These are phyloP conservation scores for Penicillium flavigenum DNA, from an alignment of 495 filamentous ascomycete genomes.

Conservation along the genomic window DNA sequence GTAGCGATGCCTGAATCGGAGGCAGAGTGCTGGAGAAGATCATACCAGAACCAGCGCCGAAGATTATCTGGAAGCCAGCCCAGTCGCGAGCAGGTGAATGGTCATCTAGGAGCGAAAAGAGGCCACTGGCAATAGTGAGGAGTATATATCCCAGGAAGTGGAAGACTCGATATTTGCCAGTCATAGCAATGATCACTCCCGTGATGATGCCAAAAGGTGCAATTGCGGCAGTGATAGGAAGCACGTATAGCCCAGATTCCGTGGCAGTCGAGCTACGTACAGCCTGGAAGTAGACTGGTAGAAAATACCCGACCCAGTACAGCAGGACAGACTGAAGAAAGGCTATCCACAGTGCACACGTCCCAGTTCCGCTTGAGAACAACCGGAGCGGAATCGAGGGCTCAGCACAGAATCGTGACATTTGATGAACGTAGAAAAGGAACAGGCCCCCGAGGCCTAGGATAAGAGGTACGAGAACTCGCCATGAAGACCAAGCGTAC, in stretches of 20 bases:
- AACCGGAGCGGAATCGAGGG: constrained; percentile 1
- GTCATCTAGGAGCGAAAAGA: constrained; percentile 35
- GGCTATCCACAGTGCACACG: constrained; percentile 22
- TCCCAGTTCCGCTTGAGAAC: constrained; percentile 15
- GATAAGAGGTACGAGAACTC: constrained; percentile 44
- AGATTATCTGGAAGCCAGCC: constrained; percentile 36
- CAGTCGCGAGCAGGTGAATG: constrained; percentile 22
- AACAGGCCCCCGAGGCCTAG: constrained; percentile 20
- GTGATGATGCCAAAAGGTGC: constrained; percentile 34
- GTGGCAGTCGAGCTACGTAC: constrained; percentile 28
- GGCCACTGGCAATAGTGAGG: constrained; percentile 40
- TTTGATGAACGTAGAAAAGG: constrained; percentile 13
- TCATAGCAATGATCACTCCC: constrained; percentile 34
- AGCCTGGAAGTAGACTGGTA: constrained; percentile 50
- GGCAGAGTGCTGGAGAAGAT: constrained; percentile 34
- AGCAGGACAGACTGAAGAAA: constrained; percentile 23
- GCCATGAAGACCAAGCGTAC: constrained; percentile 51
- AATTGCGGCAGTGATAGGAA: constrained; percentile 33
- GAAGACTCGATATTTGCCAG: constrained; percentile 48
- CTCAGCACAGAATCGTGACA: neutral
- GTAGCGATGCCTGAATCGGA: constrained; percentile 38
- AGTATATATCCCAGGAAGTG: constrained; percentile 39
- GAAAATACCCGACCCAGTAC: constrained; percentile 40
- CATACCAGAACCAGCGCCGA: constrained; percentile 34
- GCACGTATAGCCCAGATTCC: constrained; percentile 36